Evolutionary conservation across 306 rosid genomes (phyloP).

Genomic region (Mucuna pruriens): DNA sequence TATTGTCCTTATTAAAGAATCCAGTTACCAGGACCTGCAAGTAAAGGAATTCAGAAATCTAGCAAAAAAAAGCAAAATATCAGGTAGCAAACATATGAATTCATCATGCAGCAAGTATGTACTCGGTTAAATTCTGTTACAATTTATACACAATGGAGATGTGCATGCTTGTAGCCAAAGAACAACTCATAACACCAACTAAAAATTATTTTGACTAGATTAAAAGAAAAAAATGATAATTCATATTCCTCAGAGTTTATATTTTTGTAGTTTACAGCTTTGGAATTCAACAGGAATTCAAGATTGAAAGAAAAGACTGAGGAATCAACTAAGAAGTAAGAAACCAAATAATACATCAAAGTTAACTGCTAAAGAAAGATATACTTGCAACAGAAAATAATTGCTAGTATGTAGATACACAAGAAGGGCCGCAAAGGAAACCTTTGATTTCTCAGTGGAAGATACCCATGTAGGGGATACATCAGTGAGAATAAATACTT

Average conservation of each 20-base stretch:
- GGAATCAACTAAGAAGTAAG: slow-evolving; percentile 27
- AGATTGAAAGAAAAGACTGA: slow-evolving; percentile 21
- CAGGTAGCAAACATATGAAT: slow-evolving; percentile 20
- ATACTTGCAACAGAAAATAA: slow-evolving; percentile 24
- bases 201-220: slow-evolving; percentile 1
- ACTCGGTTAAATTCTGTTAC: background rate
- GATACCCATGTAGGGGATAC: slow-evolving; percentile 81
- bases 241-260: slow-evolving; percentile 15
- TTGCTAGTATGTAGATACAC: background rate
- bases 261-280: slow-evolving; percentile 34
- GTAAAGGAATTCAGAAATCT: slow-evolving; percentile 35
- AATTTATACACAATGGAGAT: slow-evolving; percentile 34
- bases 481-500: slow-evolving; percentile 75
- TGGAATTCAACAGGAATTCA: background rate
- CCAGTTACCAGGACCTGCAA: slow-evolving; percentile 86
- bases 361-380: slow-evolving; percentile 13
- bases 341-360: slow-evolving; percentile 4
- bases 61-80: slow-evolving; percentile 31
- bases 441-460: slow-evolving; percentile 92
- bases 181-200: slow-evolving; percentile 10
- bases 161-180: slow-evolving; percentile 19
- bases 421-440: slow-evolving; percentile 42
- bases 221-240: background rate
- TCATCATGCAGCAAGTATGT: slow-evolving; percentile 12
- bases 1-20: slow-evolving; percentile 60